Conservation (phyloP, 371 early-diverging fungal genomes). For the Dichotomocladium elegans region DNA sequence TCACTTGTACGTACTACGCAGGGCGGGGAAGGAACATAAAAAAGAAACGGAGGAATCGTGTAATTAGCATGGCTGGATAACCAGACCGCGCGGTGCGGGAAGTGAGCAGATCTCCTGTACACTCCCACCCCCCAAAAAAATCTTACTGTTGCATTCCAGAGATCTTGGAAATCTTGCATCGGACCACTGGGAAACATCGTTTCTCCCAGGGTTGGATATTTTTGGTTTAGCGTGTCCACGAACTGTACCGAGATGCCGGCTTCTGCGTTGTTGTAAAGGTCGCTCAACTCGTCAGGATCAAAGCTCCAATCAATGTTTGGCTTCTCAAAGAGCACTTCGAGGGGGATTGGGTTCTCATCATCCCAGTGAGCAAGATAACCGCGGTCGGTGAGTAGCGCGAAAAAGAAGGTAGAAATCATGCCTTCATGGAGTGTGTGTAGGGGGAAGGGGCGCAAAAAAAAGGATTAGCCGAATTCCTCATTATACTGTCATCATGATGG, state of each 20-base stretch:
- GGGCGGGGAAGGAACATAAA: background rate
- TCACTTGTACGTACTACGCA: conserved; percentile 34
- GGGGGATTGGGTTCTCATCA: conserved; percentile 30
- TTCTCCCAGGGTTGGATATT: conserved; percentile 16
- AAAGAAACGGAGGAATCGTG: background rate
- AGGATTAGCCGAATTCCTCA: background rate
- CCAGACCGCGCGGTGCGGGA: no score
- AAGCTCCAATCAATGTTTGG: conserved; percentile 43
- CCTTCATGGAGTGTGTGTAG: conserved; percentile 12
- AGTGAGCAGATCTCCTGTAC: background rate
- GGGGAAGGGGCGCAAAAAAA: background rate
- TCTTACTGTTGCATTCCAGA: conserved; percentile 45
- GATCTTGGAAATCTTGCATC: conserved; percentile 31
- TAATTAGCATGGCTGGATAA: no score
- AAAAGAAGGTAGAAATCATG: conserved; percentile 49
- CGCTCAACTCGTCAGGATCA: conserved; percentile 34
- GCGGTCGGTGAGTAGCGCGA: conserved; percentile 39
- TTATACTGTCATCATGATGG: background rate
- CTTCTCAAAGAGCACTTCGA: conserved; percentile 39
- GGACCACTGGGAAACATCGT: conserved; percentile 38
- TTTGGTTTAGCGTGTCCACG: conserved; percentile 36
- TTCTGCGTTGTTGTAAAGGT: conserved; percentile 17
- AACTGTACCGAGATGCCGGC: conserved; percentile 18
- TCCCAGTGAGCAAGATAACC: conserved; percentile 39
- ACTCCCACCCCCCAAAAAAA: background rate